Conservation (phyloP, 768 basidiomycete genomes). For the Pulveroboletus sp. region DNA sequence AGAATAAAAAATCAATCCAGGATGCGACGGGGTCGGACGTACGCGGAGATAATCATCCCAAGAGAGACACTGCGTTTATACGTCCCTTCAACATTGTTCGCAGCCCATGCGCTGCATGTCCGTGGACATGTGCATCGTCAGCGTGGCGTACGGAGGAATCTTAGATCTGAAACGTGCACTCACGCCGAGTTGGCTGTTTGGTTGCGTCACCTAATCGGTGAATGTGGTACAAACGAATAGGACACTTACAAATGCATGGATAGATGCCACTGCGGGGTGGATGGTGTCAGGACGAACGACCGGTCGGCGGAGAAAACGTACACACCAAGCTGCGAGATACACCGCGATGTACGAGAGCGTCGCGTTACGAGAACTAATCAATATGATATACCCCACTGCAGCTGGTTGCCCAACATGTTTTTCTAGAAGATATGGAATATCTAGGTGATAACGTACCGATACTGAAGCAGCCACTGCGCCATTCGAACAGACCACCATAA, state of each 20-base stretch:
- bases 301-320: neutral
- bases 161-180: constrained; percentile 11
- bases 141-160: neutral
- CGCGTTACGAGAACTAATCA: constrained; percentile 58
- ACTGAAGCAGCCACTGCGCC: constrained; percentile 22
- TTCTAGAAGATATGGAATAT: neutral
- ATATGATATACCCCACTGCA: constrained; percentile 66
- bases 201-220: neutral
- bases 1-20: neutral
- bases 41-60: constrained; percentile 69
- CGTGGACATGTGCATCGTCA: too few relatives aligned
- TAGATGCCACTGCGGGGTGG: constrained; percentile 58
- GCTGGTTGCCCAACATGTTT: constrained; percentile 31
- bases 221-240: neutral
- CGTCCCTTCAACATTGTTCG: constrained; percentile 71
- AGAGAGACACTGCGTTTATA: constrained; percentile 75
- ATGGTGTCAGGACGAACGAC: neutral
- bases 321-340: constrained; percentile 67
- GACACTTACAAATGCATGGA: constrained; percentile 60
- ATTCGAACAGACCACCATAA: neutral
- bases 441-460: constrained; percentile 19
- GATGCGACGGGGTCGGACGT: constrained; percentile 17
- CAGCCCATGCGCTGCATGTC: constrained; percentile 46
- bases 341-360: constrained; percentile 71
- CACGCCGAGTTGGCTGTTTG: constrained; percentile 58